These are phyloP conservation scores for Arbutus unedo DNA, from an alignment of 148 eudicot species.

Conservation along the genomic window DNA sequence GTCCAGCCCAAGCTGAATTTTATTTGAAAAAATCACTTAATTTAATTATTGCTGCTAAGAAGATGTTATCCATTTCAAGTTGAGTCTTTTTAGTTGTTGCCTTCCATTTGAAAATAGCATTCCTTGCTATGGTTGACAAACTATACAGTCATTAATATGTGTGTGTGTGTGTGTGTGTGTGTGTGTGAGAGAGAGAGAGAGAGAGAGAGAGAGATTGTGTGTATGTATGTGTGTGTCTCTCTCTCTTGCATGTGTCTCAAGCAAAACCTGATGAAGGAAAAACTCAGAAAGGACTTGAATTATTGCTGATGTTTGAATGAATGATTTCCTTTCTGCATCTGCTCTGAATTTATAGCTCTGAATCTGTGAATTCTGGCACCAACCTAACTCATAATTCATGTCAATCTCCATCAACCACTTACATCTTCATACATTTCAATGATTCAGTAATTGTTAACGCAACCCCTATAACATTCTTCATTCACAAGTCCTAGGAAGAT, in stretches of 20 bases:
- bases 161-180: too few species aligned
- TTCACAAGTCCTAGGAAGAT: background rate
- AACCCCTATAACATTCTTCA: background rate
- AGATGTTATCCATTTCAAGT: background rate
- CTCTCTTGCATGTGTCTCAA: background rate
- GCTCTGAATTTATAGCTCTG: background rate
- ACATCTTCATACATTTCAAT: background rate
- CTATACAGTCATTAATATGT: background rate
- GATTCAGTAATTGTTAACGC: background rate
- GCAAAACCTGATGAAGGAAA: background rate
- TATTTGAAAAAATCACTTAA: background rate
- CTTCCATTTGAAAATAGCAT: background rate
- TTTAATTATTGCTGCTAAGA: background rate
- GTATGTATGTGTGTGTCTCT: background rate
- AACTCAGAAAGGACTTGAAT: background rate
- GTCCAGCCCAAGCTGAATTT: background rate
- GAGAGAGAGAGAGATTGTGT: too few species aligned
- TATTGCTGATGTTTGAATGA: background rate
- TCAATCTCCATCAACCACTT: background rate
- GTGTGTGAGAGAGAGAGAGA: too few species aligned
- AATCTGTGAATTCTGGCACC: background rate
- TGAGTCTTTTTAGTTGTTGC: background rate
- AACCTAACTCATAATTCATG: background rate
- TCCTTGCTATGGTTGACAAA: conserved; percentile 6
- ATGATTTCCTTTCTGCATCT: background rate